These are phyloP conservation scores for Phylloporus sp. DNA, from an alignment of 1,284 basidiomycete species.

Conservation along the genomic window DNA sequence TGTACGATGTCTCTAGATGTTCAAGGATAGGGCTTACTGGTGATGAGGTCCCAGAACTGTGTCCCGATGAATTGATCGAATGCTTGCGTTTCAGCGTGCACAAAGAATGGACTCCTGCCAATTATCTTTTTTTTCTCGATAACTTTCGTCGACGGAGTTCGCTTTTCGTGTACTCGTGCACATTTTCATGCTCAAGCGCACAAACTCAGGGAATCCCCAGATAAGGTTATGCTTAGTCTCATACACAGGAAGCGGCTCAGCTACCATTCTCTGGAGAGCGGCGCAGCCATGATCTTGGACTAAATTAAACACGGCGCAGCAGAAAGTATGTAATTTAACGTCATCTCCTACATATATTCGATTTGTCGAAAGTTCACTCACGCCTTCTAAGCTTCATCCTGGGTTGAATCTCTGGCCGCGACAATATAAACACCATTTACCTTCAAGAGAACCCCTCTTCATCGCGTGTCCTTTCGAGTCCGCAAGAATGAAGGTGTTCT, in stretches of 20 bases:
- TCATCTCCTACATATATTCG: not conserved
- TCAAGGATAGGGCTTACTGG: too few relatives aligned
- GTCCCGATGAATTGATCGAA: too few relatives aligned
- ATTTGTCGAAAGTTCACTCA: not conserved
- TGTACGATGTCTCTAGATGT: slow-evolving; percentile 40
- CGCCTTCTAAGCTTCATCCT: not conserved
- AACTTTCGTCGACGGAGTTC: too few relatives aligned
- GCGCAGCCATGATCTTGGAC: too few relatives aligned
- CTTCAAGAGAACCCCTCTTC: not conserved
- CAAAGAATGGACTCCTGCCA: too few relatives aligned
- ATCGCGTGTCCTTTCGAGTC: not conserved
- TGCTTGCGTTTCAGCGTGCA: too few relatives aligned
- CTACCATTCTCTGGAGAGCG: too few relatives aligned
- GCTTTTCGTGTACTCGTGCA: too few relatives aligned
- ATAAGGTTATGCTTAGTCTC: too few relatives aligned
- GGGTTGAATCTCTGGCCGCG: not conserved
- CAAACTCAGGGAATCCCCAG: not conserved
- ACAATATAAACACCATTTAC: not conserved
- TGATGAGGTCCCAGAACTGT: too few relatives aligned
- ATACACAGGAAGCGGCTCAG: too few relatives aligned
- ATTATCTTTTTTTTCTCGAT: too few relatives aligned
- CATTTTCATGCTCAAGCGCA: not conserved
- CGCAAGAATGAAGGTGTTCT: not conserved
- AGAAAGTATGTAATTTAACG: not conserved
- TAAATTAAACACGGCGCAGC: not conserved